Conservation (phyloP, 2,329 filamentous ascomycete genomes). For the Tricladium varicosporioides region DNA sequence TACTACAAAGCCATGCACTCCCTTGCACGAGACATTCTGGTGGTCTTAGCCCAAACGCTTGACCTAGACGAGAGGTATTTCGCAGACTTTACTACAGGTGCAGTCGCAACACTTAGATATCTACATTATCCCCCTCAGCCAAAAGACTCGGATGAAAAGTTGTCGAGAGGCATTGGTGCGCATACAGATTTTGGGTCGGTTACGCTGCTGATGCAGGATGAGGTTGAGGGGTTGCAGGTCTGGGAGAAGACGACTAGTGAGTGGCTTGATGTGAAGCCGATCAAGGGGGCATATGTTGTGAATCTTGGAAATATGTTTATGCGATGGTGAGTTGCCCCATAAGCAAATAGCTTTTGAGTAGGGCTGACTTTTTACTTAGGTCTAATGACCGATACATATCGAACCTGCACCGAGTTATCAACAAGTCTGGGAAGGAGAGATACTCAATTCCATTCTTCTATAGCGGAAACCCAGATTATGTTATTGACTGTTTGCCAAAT, state of each 20-base stretch:
- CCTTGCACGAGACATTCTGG: conserved; percentile 41
- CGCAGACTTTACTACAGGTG: conserved; percentile 39
- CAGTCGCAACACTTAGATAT: conserved; percentile 41
- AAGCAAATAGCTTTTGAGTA: too few species aligned
- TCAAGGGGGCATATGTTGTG: conserved; percentile 45
- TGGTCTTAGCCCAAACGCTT: conserved; percentile 41
- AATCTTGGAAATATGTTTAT: conserved; percentile 48
- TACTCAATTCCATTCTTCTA: too few species aligned
- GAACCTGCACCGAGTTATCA: too few species aligned
- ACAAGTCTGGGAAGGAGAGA: too few species aligned
- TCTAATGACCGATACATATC: too few species aligned
- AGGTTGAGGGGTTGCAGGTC: conserved; percentile 46
- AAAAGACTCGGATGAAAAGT: conserved; percentile 19
- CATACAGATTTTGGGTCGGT: conserved; percentile 52
- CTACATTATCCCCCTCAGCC: conserved; percentile 48
- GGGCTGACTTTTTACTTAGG: too few species aligned
- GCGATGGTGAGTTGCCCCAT: conserved; percentile 35
- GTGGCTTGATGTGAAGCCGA: conserved; percentile 44
- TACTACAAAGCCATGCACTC: conserved; percentile 40
- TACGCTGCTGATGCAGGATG: conserved; percentile 51
- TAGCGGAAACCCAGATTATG: conserved; percentile 45
- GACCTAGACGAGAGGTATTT: conserved; percentile 40
- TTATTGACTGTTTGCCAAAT: conserved; percentile 42
- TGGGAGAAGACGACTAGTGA: conserved; percentile 35
- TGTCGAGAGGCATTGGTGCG: conserved; percentile 44